A percentile compares a stretch with the other conserved stretches of the same genome.
Conservation (phyloP, 352 stramenopile genomes). For the Pythium phragmitis region DNA sequence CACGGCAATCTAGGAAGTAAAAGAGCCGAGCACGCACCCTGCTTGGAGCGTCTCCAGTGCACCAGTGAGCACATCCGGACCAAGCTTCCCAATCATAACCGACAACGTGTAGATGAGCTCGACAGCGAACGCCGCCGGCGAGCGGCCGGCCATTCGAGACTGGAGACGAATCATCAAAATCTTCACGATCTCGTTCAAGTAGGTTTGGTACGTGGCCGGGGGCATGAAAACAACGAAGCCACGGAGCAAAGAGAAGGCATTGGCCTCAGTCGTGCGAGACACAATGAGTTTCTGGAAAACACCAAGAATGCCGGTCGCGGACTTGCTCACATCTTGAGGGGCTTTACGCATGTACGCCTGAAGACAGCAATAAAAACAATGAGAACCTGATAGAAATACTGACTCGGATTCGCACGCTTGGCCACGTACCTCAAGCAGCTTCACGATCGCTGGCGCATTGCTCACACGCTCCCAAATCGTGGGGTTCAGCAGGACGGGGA, state of each 20-base stretch:
- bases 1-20: constrained; percentile 14
- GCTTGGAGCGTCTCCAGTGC: constrained; percentile 86
- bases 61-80: constrained; percentile 71
- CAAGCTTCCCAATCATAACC: constrained; percentile 88
- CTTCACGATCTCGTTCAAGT: constrained; percentile 91
- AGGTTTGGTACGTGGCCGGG: constrained; percentile 61
- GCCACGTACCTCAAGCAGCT: constrained; percentile 87
- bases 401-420: not conserved
- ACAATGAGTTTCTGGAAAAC: constrained; percentile 99
- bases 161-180: constrained; percentile 95
- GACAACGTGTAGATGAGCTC: constrained; percentile 91
- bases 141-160: constrained; percentile 87
- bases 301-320: constrained; percentile 88
- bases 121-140: constrained; percentile 78
- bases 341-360: constrained; percentile 95
- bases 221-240: constrained; percentile 90
- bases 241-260: constrained; percentile 93
- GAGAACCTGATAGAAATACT: not conserved
- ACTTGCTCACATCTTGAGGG: constrained; percentile 84
- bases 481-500: constrained; percentile 93
- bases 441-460: constrained; percentile 96
- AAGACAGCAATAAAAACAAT: not conserved
- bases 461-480: constrained; percentile 95
- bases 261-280: constrained; percentile 90
- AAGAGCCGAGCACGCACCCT: constrained; percentile 44